A percentile compares a stretch with the other conserved stretches of the same genome.
Evolutionary conservation across 139 green algal species (phyloP).

Genomic region (Volvox africanus): DNA sequence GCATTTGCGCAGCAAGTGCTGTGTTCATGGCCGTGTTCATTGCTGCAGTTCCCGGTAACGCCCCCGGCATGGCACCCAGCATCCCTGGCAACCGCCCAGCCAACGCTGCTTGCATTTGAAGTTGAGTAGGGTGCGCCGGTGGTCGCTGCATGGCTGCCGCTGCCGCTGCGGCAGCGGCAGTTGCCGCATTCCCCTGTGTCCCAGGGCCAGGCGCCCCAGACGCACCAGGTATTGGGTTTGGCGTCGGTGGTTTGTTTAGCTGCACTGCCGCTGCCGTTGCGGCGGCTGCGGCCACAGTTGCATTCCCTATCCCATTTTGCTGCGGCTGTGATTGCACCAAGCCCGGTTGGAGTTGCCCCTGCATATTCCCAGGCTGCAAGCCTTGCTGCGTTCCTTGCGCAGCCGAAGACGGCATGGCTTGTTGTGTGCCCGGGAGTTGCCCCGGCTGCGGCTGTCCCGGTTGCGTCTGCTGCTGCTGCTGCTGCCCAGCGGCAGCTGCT

Average conservation of each 20-base stretch:
- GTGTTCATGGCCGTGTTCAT: conserved; percentile 43
- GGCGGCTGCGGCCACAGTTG: not conserved
- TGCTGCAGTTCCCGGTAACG: not conserved
- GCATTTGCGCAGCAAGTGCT: conserved; percentile 18
- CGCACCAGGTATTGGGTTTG: not conserved
- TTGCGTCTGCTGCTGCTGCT: not conserved
- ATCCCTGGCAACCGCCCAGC: conserved; percentile 14
- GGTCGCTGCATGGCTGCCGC: conserved; percentile 30
- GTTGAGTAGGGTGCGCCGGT: not conserved
- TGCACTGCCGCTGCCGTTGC: not conserved
- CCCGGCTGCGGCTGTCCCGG: not conserved
- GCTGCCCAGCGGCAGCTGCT: not conserved
- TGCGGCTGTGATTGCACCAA: not conserved
- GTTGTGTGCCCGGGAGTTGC: not conserved
- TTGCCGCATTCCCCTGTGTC: not conserved
- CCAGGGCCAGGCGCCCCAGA: not conserved
- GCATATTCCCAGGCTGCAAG: not conserved
- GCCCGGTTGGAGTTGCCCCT: conserved; percentile 3
- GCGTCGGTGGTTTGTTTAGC: conserved; percentile 31
- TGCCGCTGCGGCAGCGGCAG: not conserved
- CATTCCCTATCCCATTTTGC: not conserved
- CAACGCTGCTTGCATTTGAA: conserved; percentile 32
- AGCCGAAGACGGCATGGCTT: not conserved
- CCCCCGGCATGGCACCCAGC: conserved; percentile 31
- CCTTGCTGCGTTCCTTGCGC: not conserved